Percentiles rank a stretch among this genome's conserved stretches.
These are phyloP conservation scores for Aureobasidium sp. DNA, from an alignment of 2,329 filamentous ascomycete genomes.

Conservation along the genomic window DNA sequence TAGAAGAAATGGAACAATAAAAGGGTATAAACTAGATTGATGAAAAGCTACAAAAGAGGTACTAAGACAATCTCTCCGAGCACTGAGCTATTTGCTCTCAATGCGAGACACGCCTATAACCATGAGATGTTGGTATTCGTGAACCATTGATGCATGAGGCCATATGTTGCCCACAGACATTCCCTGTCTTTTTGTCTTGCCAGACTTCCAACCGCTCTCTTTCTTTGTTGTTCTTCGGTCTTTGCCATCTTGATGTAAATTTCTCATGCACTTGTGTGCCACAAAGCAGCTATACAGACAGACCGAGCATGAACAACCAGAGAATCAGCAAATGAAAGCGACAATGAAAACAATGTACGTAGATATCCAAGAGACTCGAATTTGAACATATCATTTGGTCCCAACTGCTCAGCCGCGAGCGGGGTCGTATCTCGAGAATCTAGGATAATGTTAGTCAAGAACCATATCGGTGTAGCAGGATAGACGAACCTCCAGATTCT, in stretches of 20 bases:
- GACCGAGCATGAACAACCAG: not conserved
- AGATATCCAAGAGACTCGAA: not conserved
- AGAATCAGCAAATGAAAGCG: not conserved
- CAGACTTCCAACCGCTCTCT: not conserved
- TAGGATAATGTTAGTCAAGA: not conserved
- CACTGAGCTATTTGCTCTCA: not conserved
- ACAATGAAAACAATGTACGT: not conserved
- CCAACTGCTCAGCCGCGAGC: not conserved
- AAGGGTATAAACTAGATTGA: conserved; percentile 3
- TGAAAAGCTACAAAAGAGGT: not conserved
- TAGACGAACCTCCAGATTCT: conserved; percentile 76
- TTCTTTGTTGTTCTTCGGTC: not conserved
- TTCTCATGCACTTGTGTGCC: not conserved
- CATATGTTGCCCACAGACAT: not conserved
- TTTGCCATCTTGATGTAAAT: not conserved
- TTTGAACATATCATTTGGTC: not conserved
- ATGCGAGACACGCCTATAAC: not conserved
- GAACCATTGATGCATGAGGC: not conserved
- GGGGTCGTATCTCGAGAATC: conserved; percentile 4
- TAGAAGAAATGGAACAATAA: not conserved
- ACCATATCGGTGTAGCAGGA: too few species aligned
- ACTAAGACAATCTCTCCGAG: conserved; percentile 1
- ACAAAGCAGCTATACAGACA: not conserved
- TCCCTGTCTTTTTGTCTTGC: not conserved
- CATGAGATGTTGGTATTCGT: not conserved